Conservation (phyloP, 2,329 filamentous ascomycete species). For the Malbranchea cinnamomea region DNA sequence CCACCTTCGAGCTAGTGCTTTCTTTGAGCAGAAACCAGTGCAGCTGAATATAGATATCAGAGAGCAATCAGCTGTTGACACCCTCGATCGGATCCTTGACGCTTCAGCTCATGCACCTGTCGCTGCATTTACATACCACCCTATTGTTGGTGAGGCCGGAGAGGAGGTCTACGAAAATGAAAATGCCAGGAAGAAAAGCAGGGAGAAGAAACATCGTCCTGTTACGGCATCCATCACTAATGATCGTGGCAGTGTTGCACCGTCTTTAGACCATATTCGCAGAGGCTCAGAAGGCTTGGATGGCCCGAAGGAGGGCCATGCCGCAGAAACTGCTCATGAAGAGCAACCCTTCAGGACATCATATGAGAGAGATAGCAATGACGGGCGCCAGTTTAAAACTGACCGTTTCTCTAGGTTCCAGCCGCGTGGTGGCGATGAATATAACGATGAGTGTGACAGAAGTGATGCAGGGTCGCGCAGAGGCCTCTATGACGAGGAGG, state of each 20-base stretch:
- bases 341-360: constrained; percentile 8
- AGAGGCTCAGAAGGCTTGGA: constrained; percentile 7
- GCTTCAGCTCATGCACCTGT: constrained; percentile 80
- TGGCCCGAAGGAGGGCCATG: constrained; percentile 12
- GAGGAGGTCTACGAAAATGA: constrained; percentile 55
- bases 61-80: constrained; percentile 72
- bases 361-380: constrained; percentile 12
- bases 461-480: constrained; percentile 32
- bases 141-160: constrained; percentile 62
- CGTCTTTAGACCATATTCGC: constrained; percentile 9
- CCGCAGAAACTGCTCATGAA: constrained; percentile 9
- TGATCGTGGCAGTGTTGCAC: too few relatives aligned
- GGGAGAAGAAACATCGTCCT: constrained; percentile 18
- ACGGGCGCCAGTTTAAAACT: too few relatives aligned
- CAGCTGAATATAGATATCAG: constrained; percentile 41
- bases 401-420: too few relatives aligned
- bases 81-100: constrained; percentile 80
- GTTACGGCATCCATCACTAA: too few relatives aligned
- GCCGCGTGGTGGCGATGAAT: constrained; percentile 10
- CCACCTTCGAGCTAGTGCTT: constrained; percentile 77
- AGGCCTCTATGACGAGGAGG: constrained; percentile 32
- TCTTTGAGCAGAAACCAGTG: constrained; percentile 59
- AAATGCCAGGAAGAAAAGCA: constrained; percentile 18
- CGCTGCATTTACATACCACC: constrained; percentile 80
- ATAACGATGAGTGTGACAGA: constrained; percentile 26